phyloP scores from a whole-genome alignment of 768 basidiomycete species.

The Rhizopogon salebrosus region DNA sequence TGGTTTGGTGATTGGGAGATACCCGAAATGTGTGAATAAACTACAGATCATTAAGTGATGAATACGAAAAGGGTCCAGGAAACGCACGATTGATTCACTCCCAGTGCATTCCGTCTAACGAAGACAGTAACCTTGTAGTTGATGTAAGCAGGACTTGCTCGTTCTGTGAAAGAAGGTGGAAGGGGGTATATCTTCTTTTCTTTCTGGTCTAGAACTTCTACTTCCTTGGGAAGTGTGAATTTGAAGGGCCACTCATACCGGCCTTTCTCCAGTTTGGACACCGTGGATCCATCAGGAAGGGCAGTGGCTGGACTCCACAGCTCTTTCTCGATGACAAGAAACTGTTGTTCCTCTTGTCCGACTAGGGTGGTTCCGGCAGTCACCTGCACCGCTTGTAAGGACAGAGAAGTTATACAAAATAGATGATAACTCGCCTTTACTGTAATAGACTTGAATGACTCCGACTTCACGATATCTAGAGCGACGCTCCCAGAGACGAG shows the following conservation, averaged over 20 bases:
- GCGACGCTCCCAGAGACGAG: constrained; percentile 45
- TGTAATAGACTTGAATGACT: constrained; percentile 43
- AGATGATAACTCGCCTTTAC: constrained; percentile 21
- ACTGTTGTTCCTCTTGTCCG: constrained; percentile 48
- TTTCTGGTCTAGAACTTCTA: constrained; percentile 33
- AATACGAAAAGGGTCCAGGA: background rate
- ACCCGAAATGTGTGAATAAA: constrained; percentile 27
- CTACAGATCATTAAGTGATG: constrained; percentile 12
- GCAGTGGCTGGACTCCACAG: constrained; percentile 35
- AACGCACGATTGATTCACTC: constrained; percentile 37
- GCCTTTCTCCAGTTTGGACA: constrained; percentile 36
- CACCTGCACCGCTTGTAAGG: constrained; percentile 27
- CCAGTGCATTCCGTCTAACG: constrained; percentile 42
- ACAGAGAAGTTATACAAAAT: background rate
- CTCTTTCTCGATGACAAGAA: constrained; percentile 39
- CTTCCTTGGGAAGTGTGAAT: constrained; percentile 40
- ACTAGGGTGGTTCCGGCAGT: constrained; percentile 45
- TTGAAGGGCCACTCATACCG: constrained; percentile 44
- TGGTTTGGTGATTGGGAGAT: constrained; percentile 28
- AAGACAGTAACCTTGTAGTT: constrained; percentile 51
- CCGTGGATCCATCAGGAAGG: constrained; percentile 19
- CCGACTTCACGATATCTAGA: constrained; percentile 44
- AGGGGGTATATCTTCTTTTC: constrained; percentile 34
- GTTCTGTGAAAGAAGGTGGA: constrained; percentile 52
- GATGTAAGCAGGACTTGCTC: constrained; percentile 50